phyloP scores from a whole-genome alignment of 176 grass and related monocot genomes.

The Musa schizocarpa region DNA sequence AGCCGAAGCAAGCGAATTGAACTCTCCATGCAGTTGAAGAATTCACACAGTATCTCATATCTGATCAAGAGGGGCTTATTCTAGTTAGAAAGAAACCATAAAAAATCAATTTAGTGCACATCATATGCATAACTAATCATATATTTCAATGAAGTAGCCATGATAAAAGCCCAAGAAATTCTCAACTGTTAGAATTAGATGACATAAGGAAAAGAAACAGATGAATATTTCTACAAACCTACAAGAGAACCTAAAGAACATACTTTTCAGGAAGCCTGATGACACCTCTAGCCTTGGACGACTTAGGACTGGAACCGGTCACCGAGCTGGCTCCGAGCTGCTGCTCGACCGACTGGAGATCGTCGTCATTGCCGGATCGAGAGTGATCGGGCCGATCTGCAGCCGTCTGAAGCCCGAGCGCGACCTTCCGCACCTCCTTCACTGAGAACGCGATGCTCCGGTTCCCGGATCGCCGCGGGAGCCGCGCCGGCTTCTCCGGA shows the following conservation, averaged over 20 bases:
- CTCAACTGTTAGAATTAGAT: not conserved
- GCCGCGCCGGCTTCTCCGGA: conserved; percentile 39
- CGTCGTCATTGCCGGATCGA: conserved; percentile 16
- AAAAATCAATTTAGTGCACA: too few relatives aligned
- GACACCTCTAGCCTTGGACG: conserved; percentile 25
- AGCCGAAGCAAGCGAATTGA: conserved; percentile 60
- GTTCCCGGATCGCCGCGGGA: conserved; percentile 14
- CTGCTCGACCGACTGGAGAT: conserved; percentile 33
- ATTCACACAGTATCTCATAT: conserved; percentile 64
- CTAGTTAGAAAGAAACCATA: not conserved
- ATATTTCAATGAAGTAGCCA: too few relatives aligned
- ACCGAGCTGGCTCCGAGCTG: conserved; percentile 25
- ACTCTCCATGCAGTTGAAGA: conserved; percentile 76
- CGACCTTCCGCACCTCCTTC: conserved; percentile 39
- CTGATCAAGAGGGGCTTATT: conserved; percentile 17
- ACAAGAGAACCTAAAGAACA: not conserved
- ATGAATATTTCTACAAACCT: too few relatives aligned
- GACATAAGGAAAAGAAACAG: not conserved
- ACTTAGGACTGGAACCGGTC: not conserved
- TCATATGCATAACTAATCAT: too few relatives aligned
- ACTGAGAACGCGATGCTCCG: conserved; percentile 51
- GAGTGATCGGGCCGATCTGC: not conserved
- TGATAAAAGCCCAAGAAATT: too few relatives aligned
- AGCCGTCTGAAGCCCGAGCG: conserved; percentile 29
- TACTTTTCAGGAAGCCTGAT: conserved; percentile 74